Evolutionary conservation across 805 yeast species (phyloP).

Genomic region (Saccharomycopsis guyanensis): DNA sequence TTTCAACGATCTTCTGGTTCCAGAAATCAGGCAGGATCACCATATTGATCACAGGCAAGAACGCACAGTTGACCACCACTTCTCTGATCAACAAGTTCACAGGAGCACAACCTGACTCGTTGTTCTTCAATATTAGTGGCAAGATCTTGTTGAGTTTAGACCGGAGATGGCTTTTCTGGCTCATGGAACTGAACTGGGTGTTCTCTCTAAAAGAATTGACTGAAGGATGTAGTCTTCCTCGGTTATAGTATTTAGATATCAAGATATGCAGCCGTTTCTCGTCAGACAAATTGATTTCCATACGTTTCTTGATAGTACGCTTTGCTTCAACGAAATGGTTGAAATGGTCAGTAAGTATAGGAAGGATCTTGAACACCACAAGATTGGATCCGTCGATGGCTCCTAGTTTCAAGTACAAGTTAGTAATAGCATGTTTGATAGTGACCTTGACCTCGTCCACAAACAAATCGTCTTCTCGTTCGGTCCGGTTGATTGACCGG

Average conservation of each 20-base stretch:
- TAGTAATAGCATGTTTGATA: slow-evolving; percentile 34
- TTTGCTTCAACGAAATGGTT: slow-evolving; percentile 39
- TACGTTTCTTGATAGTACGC: slow-evolving; percentile 24
- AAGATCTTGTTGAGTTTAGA: slow-evolving; percentile 35
- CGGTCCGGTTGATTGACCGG: slow-evolving; percentile 28
- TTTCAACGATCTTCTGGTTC: slow-evolving; percentile 55
- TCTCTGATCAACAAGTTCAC: slow-evolving; percentile 51
- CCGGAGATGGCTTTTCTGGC: slow-evolving; percentile 45
- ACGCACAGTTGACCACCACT: slow-evolving; percentile 49
- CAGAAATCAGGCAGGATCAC: slow-evolving; percentile 68
- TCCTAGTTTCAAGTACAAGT: slow-evolving; percentile 36
- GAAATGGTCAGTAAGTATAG: slow-evolving; percentile 61
- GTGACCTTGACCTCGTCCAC: slow-evolving; percentile 37
- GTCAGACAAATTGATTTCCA: slow-evolving; percentile 18
- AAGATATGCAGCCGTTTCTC: slow-evolving; percentile 30
- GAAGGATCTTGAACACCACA: slow-evolving; percentile 50
- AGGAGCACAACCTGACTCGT: slow-evolving; percentile 38
- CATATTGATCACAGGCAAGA: slow-evolving; percentile 44
- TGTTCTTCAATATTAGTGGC: slow-evolving; percentile 40
- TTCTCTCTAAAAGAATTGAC: slow-evolving; percentile 20
- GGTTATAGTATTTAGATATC: slow-evolving; percentile 38
- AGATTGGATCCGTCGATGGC: slow-evolving; percentile 48
- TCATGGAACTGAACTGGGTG: slow-evolving; percentile 22
- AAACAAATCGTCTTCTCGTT: slow-evolving; percentile 33
- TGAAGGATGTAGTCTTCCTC: slow-evolving; percentile 54